Evolutionary conservation across 164 flowering plant genomes (phyloP), one percentile per base, ranked within the genome.

Genomic region (Hamamelis virginiana): DNA sequence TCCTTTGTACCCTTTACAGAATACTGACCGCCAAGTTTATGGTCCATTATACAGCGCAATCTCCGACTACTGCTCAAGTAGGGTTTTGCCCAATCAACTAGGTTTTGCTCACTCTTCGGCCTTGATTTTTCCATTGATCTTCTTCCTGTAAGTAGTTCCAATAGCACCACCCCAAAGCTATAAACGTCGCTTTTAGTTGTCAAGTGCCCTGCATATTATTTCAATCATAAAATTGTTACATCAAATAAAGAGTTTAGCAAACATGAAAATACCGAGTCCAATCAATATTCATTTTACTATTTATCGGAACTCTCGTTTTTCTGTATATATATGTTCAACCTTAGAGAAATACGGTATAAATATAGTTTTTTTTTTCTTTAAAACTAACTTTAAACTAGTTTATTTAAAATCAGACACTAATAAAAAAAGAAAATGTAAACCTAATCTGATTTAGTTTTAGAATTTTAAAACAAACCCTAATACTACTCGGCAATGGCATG

Each of bases 171-270:
- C 14, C 99, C 99, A 59, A 91, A 95, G 75, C 99, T 92, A 63
- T 92, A 95, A 0, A 95, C 87, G 46, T 95, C 99, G 63, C 99
- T 92, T 64, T 83, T 95, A 14, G 96, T 87, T 3, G 99, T 95
- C 75, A 95, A 81, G 72, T 95, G 99, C 16, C 98, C 99, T 95
- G 75, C 67, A n/a, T 45, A 21, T 53, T 18, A 1, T 1, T 53
- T 53, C n/a, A 18, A 33, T n/a, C n/a, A 33, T 33, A 33, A 33
- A 33, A 33, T 33, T 33, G 41, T 33, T 33, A 33, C 41, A 33
- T 33, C 6, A 33, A 33, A 6, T 33, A 33, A n/a, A n/a, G n/a
- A n/a, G n/a, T n/a, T n/a, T n/a, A n/a, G n/a, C n/a, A n/a, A n/a
- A n/a, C n/a, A n/a, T n/a, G n/a, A n/a, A n/a, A n/a, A n/a, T n/a